Percentiles rank a stretch among this genome's conserved stretches.
Evolutionary conservation across 2,329 filamentous ascomycete species (phyloP).

Genomic region (Colletotrichum sansevieriae): DNA sequence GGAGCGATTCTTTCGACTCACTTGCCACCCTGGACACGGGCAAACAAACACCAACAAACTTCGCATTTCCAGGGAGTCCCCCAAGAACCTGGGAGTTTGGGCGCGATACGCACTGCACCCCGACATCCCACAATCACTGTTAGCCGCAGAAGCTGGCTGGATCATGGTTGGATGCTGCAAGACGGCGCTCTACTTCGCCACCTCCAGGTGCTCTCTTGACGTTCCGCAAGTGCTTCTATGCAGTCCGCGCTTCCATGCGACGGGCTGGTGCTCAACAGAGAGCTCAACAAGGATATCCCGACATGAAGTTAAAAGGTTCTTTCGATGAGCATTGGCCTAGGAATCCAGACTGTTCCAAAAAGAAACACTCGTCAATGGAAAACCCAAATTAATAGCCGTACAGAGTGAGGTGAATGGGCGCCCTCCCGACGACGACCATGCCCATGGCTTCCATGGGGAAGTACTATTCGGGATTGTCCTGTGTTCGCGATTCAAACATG

Average conservation of each 20-base stretch:
- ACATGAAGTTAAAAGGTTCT: not conserved
- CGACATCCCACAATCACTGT: constrained; percentile 9
- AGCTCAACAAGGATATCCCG: constrained; percentile 17
- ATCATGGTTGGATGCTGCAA: constrained; percentile 35
- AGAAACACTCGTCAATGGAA: constrained; percentile 39
- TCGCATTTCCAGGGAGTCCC: not conserved
- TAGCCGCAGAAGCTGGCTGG: constrained; percentile 17
- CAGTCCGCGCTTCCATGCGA: constrained; percentile 20
- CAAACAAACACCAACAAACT: constrained; percentile 15
- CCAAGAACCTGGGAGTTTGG: not conserved
- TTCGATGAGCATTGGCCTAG: constrained; percentile 16
- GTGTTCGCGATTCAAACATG: constrained; percentile 14
- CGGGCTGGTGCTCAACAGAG: constrained; percentile 1
- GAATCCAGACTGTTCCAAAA: constrained; percentile 29
- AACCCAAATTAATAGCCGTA: constrained; percentile 20
- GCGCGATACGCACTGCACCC: constrained; percentile 19
- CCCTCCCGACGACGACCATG: not conserved
- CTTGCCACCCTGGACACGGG: constrained; percentile 26
- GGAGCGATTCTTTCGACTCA: not conserved
- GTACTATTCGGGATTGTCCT: too few relatives aligned
- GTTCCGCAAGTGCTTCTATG: constrained; percentile 27
- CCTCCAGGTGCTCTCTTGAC: not conserved
- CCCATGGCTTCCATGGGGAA: not conserved
- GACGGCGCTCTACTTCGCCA: constrained; percentile 11
- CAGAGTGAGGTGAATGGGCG: not conserved